Conservation (phyloP, 176 grass and related monocot species). For the Oryza brachyantha region DNA sequence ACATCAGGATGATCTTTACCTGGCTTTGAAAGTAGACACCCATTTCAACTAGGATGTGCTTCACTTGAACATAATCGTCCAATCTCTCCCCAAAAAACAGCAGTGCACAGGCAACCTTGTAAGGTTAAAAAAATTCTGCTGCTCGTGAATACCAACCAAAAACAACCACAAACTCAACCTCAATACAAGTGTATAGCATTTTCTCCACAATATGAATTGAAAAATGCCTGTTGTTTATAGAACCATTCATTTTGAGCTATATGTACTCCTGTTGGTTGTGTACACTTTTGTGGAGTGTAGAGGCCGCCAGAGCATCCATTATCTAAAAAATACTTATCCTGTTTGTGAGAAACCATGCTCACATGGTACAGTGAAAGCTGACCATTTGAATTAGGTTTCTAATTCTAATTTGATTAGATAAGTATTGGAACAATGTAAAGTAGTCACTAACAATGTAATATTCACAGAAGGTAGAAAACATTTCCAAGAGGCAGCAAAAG, state of each 20-base stretch:
- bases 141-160: constrained; percentile 2
- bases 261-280: no score
- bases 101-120: constrained; percentile 57
- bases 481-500: not conserved
- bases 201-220: not conserved
- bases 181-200: not conserved
- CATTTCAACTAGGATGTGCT: constrained; percentile 66
- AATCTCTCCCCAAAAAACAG: constrained; percentile 48
- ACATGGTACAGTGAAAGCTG: not conserved
- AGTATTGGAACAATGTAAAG: not conserved
- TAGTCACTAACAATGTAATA: no score
- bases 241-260: not conserved
- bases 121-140: constrained; percentile 22
- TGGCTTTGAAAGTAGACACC: constrained; percentile 75
- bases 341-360: not conserved
- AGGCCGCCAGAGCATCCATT: no score
- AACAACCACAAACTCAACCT: not conserved
- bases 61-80: constrained; percentile 45
- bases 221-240: not conserved
- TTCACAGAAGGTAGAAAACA: not conserved
- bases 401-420: not conserved
- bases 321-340: no score
- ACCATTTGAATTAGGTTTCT: not conserved
- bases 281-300: no score
- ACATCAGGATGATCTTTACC: constrained; percentile 31